Evolutionary conservation across 192 early-diverging fungal genomes (phyloP), one percentile per base, ranked within the genome.

Genomic region (Podila horticola): DNA sequence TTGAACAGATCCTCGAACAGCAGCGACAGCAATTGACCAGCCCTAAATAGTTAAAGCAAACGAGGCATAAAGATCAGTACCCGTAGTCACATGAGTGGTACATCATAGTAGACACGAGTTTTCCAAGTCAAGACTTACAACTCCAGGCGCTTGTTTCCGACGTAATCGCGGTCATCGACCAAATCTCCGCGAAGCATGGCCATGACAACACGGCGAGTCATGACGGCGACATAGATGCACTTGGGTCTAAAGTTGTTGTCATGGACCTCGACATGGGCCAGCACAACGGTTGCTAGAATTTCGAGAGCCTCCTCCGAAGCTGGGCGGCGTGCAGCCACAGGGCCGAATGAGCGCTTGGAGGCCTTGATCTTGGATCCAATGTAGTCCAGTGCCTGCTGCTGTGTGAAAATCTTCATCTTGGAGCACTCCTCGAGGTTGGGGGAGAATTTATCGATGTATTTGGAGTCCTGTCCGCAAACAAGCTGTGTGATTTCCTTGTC

Each of bases 1-100:
- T 99, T 99, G 88, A 99, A 99, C 72, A 97, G 85, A 90, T 99
- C 97, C 82, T 99, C 97, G 71, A 99, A 99, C 41, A 99, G 84
- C 22, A 99, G 91, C 8, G 95, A 94, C 2, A 99, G 86, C 61
- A 99, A 84, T 68, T 97, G 95, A 30, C 97, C 97, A 36, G 97
- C 97, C 62, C 94, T 95, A 84, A 49, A 45, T 12, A 58, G 19
- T 9, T 24, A 24, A 38, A 3, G n/a, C 5, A 45, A 52, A 24
- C 4, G 31, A 10, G 19, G 26, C 15, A 55, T 64, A 7, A 52
- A 22, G 24, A 48, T 20, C 12, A 61, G 38, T 49, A 20, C 24
- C n/a, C 31, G n/a, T 19, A 34, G 20, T 34, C 13, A 10, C 4
- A n/a, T 10, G 10, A 29, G 9, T n/a, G 8, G 17, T 8, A 33